Percentiles rank a stretch among this genome's conserved stretches.
phyloP scores from a whole-genome alignment of 192 early-diverging fungal genomes.

The Coemansia sp. region DNA sequence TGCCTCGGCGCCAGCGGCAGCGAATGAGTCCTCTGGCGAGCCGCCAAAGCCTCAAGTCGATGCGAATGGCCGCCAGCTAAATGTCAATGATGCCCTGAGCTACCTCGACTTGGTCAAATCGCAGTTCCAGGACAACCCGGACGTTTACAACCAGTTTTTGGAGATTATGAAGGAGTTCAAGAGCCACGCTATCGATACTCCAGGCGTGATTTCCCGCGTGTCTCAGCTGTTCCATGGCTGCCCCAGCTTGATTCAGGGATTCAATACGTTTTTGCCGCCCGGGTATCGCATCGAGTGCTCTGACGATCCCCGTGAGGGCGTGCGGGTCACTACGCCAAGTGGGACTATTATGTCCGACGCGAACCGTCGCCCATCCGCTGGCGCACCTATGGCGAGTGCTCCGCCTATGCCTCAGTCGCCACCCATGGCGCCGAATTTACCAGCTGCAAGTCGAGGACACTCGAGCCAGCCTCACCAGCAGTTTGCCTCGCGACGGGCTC shows the following conservation, averaged over 20 bases:
- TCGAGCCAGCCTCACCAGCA: conserved; percentile 28
- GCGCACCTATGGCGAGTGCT: background rate
- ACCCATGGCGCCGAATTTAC: conserved; percentile 4
- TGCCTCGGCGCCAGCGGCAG: background rate
- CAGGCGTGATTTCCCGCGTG: conserved; percentile 96
- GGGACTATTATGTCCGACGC: conserved; percentile 57
- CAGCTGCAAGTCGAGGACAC: conserved; percentile 4
- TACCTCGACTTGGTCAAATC: conserved; percentile 97
- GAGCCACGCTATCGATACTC: conserved; percentile 93
- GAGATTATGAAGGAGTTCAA: conserved; percentile 99
- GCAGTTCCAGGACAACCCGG: conserved; percentile 89
- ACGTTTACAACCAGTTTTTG: conserved; percentile 97
- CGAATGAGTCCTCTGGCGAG: background rate
- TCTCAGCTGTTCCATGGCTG: conserved; percentile 93
- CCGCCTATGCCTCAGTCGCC: conserved; percentile 22
- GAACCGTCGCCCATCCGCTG: conserved; percentile 24
- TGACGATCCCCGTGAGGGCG: conserved; percentile 75
- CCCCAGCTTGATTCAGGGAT: conserved; percentile 90
- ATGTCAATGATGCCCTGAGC: conserved; percentile 91
- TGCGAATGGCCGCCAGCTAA: conserved; percentile 38
- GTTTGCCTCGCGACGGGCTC: conserved; percentile 29
- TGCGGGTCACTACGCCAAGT: conserved; percentile 88
- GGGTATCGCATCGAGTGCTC: conserved; percentile 96
- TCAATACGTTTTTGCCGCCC: conserved; percentile 99
- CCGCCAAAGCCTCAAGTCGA: conserved; percentile 30